Conservation (phyloP, 1,139 yeast genomes). For the Debaryomyces udenii region DNA sequence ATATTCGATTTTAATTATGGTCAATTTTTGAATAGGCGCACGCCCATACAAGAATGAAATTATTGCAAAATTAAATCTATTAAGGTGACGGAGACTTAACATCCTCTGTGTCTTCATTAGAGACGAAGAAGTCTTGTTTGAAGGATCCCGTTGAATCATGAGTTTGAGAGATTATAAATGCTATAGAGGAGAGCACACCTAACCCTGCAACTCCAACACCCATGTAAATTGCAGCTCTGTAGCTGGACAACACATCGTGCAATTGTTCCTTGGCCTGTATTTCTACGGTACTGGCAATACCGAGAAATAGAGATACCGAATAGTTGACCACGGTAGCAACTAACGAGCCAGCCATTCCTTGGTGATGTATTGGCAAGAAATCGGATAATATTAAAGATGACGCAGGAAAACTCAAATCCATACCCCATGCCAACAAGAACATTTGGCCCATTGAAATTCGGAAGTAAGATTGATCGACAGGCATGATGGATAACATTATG, state of each 20-base stretch:
- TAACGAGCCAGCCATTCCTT: constrained; percentile 64
- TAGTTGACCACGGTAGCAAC: constrained; percentile 58
- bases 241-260: constrained; percentile 31
- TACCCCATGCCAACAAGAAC: constrained; percentile 56
- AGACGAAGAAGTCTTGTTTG: not conserved
- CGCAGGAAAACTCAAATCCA: constrained; percentile 63
- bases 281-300: constrained; percentile 55
- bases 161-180: constrained; percentile 32
- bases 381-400: constrained; percentile 57
- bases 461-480: constrained; percentile 52
- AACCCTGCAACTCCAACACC: constrained; percentile 42
- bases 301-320: constrained; percentile 54
- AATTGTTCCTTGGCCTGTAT: constrained; percentile 30
- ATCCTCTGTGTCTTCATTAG: not conserved
- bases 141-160: constrained; percentile 17
- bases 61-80: constrained; percentile 3
- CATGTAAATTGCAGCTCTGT: constrained; percentile 49
- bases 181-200: constrained; percentile 34
- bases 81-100: not conserved
- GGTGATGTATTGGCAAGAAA: constrained; percentile 50
- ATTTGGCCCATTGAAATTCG: constrained; percentile 49
- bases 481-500: constrained; percentile 50
- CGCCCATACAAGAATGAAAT: not conserved
- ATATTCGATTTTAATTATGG: not conserved
- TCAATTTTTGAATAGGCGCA: constrained; percentile 3